A percentile compares a stretch with the other conserved stretches of the same genome.
Conservation (phyloP, 2,329 filamentous ascomycete genomes). For the Colletotrichum sp. region DNA sequence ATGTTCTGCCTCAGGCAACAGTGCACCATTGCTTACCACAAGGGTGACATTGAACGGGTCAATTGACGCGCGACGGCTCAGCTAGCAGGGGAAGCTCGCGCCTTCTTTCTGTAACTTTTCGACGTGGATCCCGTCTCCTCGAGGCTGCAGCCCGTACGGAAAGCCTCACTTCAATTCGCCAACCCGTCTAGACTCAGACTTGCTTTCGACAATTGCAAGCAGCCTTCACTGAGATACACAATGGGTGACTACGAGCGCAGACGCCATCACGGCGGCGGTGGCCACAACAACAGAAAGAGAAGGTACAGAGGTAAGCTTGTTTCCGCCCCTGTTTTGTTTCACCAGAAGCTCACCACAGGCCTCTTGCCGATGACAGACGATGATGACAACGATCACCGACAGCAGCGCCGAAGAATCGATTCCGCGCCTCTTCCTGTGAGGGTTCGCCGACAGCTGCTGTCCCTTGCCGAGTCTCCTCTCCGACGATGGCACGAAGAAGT, state of each 20-base stretch:
- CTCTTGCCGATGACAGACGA: conserved; percentile 59
- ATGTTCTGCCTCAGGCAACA: conserved; percentile 22
- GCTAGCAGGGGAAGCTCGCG: conserved; percentile 20
- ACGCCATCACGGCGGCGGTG: conserved; percentile 50
- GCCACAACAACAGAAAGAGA: conserved; percentile 73
- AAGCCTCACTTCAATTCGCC: background rate
- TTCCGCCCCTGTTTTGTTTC: background rate
- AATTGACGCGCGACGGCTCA: background rate
- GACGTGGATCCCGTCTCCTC: conserved; percentile 3
- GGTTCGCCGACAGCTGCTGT: conserved; percentile 78
- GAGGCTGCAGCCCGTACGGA: background rate
- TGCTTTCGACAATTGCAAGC: background rate
- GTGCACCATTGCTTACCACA: background rate
- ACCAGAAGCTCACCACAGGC: background rate
- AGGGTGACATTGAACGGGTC: background rate
- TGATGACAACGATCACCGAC: conserved; percentile 76
- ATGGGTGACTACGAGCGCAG: conserved; percentile 66
- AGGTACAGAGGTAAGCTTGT: conserved; percentile 74
- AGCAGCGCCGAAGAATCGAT: conserved; percentile 71
- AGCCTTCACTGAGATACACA: conserved; percentile 7
- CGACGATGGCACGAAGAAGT: conserved; percentile 82
- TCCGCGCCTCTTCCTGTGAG: conserved; percentile 71
- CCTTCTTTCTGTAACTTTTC: conserved; percentile 14
- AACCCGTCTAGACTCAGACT: background rate
- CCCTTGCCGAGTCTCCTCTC: conserved; percentile 81